phyloP scores from a whole-genome alignment of 2,329 filamentous ascomycete species.

The Blastomyces silverae region DNA sequence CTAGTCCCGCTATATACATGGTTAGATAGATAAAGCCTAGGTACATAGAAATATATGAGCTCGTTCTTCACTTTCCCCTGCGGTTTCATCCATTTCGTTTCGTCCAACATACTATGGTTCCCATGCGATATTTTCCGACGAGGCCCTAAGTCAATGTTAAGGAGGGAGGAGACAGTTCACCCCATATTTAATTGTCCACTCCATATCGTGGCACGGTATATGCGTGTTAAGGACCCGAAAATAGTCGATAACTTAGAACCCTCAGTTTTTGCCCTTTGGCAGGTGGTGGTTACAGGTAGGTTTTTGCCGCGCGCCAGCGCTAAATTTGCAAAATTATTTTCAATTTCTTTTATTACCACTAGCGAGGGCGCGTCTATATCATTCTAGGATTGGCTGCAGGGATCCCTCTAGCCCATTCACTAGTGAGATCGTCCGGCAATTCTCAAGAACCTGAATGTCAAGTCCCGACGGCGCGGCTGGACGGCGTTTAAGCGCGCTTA shows the following conservation, averaged over 20 bases:
- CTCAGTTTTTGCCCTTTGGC: too few relatives aligned
- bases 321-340: neutral
- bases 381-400: neutral
- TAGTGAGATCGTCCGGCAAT: neutral
- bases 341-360: neutral
- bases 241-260: neutral
- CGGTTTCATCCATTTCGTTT: neutral
- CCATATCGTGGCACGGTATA: neutral
- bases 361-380: neutral
- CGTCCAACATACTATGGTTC: neutral
- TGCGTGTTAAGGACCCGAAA: neutral
- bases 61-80: neutral
- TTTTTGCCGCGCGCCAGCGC: constrained; percentile 6
- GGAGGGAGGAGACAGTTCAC: neutral
- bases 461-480: neutral
- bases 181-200: neutral
- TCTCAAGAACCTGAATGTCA: neutral
- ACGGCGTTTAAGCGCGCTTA: neutral
- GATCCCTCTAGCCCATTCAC: neutral
- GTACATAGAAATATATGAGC: constrained; percentile 2
- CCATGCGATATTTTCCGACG: neutral
- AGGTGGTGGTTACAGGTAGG: too few relatives aligned
- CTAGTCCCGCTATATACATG: neutral
- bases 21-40: neutral
- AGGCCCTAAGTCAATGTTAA: neutral